Evolutionary conservation across 2,329 filamentous ascomycete genomes (phyloP), one percentile per base, ranked within the genome.

Genomic region (Spiromastix sp.): DNA sequence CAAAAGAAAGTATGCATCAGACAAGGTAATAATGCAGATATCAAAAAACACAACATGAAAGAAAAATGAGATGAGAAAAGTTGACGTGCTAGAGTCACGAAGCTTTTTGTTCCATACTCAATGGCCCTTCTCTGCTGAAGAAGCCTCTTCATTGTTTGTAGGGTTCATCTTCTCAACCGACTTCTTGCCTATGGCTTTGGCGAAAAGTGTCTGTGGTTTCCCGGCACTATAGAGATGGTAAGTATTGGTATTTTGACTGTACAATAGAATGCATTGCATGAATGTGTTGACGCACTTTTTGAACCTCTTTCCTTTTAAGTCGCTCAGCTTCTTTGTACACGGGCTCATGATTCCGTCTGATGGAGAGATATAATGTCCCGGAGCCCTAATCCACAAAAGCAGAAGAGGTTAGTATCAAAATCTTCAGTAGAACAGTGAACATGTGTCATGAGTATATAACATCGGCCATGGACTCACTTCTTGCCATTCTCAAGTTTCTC

Each of bases 261-360:
- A 25, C 21, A 35, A 33, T 39, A 21, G 3, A 24, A n/a, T n/a
- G 21, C 7, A n/a, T 7, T 24, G 21, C 7, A 24, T 24, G 21
- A n/a, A n/a, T 7, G 7, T n/a, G 21, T 24, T 24, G 5, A 48
- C 53, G 32, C 53, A 66, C 63, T 61, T 66, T 48, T 62, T 62
- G 38, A 67, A 66, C 17, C 62, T 57, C 57, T 67, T 67, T 24
- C 61, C 60, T 56, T 69, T 69, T 36, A 68, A 50, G 38, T 67
- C 60, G 34, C 59, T 65, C 48, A 69, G 37, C 36, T 68, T 69
- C 55, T 66, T 65, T 18, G 64, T 66, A 40, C 64, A 66, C 3
- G 66, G 66, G 33, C 63, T 67, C 57, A 66, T 64, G 32, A 69
- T 63, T 25, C 62, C 60, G 43, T 69, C 66, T 3, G 64, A 67